Base-by-base conservation (phyloP, 805 yeast species). In the Candida manassasensis region DNA sequence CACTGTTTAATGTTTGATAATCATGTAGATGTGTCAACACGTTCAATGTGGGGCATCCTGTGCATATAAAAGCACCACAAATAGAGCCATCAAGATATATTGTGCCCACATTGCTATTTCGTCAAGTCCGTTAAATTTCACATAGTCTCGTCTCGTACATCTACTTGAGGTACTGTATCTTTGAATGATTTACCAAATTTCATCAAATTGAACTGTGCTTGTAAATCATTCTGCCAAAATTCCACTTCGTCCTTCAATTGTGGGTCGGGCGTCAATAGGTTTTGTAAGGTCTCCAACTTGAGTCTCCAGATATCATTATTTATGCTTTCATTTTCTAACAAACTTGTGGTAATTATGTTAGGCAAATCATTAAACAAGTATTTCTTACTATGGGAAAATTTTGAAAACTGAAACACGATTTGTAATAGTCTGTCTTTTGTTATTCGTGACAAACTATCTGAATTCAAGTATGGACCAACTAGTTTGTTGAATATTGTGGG, bases 351-450 rank as follows among this genome's bases (percentile, higher is more conserved):
- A 11, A 61, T 39, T 1, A 56, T 40, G 19, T 40, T 48, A 2
- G 65, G 66, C 12, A 57, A 34, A 12, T 48, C 35, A 19, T 42
- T 42, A 19, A 59, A 45, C 13, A 61, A 34, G 36, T 47, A 54
- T 15, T 34, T 25, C 9, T 45, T 45, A 7, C 51, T 47, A 38
- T 50, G 52, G 1, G 41, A 18, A 18, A 42, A 36, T 14, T 40
- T 38, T 1, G 67, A 45, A 16, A 59, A 26, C 11, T 35, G 47
- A 4, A 47, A 31, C 9, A 59, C 35, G 3, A 62, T 31, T 6
- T 37, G 30, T 28, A 42, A 56, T 15, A 52, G 38, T 37, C 39
- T 40, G 37, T 61, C 64, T 6, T 26, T 31, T 5, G 63, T 34
- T 16, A 57, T 32, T 17, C 35, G 36, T 3, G 48, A 31, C 16